Evolutionary conservation across 176 grass and related monocot species (phyloP), one percentile per base, ranked within the genome.

Genomic region (Hordeum vulgare): DNA sequence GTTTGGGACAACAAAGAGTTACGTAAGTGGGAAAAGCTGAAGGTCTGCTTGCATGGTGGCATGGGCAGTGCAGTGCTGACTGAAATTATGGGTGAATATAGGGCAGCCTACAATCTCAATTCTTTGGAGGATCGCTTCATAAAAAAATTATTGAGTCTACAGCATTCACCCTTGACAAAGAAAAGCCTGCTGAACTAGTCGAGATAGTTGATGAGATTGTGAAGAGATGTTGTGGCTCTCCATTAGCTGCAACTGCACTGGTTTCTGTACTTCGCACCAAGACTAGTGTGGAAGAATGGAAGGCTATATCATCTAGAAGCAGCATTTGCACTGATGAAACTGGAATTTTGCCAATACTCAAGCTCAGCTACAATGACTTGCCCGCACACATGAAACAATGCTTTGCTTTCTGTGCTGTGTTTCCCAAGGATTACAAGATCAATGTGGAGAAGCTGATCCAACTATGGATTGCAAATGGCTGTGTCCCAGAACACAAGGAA

Each of bases 341-440:
- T 75, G 73, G 28, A 25, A 62, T 66, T 31, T 35, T 45, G 11
- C 47, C 57, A n/a, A 66, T 40, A 53, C n/a, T 66, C 1, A 74
- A 81, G 33, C 26, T 81, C 27, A 81, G 79, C 21, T 81, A 69
- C 9, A 49, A 81, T 0, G 47, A 75, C 28, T 21, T 75, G 72
- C 17, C 31, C 3, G 1, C 31, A 33, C 31, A 33, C 31, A 33
- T 33, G 31, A 33, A 33, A 20, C 83, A 85, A 0, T 85, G 83
- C 1, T 85, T 85, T 39, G 37, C 66, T 7, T 85, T 79, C 0
- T 85, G 76, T 53, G 53, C 76, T n/a, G 1, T 85, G 23, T 85
- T 79, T 21, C 84, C 84, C 0, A 85, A 79, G 54, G 76, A 79
- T n/a, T 79, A 85, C 3, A 53, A 9, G 11, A 69, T 71, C 41